Evolutionary conservation across 2,329 filamentous ascomycete species (phyloP).

Genomic region (Bipolaris victoriae): DNA sequence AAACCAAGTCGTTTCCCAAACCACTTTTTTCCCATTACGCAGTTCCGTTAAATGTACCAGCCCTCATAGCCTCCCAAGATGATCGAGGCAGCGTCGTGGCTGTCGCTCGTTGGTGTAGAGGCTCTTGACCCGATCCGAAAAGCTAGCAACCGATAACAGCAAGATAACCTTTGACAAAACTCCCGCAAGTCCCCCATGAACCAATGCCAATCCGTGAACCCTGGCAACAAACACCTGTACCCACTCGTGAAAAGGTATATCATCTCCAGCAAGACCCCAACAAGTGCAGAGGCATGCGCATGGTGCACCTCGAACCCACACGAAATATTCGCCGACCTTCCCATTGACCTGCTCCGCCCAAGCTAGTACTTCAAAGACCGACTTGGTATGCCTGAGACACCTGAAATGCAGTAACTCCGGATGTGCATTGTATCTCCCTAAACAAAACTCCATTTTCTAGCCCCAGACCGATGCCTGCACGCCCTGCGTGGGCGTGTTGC

Average conservation of each 20-base stretch:
- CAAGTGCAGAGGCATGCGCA: conserved; percentile 39
- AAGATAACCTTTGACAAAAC: conserved; percentile 32
- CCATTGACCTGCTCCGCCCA: conserved; percentile 34
- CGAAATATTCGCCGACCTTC: conserved; percentile 44
- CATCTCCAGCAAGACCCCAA: conserved; percentile 35
- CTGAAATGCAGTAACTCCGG: conserved; percentile 53
- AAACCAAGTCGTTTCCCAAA: conserved; percentile 16
- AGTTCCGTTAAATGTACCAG: conserved; percentile 30
- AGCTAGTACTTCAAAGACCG: conserved; percentile 42
- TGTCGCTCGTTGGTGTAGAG: conserved; percentile 22
- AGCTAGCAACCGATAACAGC: conserved; percentile 20
- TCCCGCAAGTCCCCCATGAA: conserved; percentile 31
- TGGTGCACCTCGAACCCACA: conserved; percentile 39
- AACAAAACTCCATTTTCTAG: conserved; percentile 56
- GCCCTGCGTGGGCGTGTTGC: conserved; percentile 70
- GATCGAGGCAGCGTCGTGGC: conserved; percentile 25
- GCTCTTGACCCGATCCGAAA: conserved; percentile 25
- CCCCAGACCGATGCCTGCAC: conserved; percentile 96
- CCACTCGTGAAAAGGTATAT: conserved; percentile 40
- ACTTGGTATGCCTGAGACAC: conserved; percentile 50
- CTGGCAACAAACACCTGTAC: conserved; percentile 42
- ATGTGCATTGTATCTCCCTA: conserved; percentile 48
- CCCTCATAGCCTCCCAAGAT: conserved; percentile 30
- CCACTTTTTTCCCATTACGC: conserved; percentile 41
- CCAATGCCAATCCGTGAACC: conserved; percentile 32